phyloP scores from a whole-genome alignment of 2,329 filamentous ascomycete genomes.

The Arachnomyces sp. region DNA sequence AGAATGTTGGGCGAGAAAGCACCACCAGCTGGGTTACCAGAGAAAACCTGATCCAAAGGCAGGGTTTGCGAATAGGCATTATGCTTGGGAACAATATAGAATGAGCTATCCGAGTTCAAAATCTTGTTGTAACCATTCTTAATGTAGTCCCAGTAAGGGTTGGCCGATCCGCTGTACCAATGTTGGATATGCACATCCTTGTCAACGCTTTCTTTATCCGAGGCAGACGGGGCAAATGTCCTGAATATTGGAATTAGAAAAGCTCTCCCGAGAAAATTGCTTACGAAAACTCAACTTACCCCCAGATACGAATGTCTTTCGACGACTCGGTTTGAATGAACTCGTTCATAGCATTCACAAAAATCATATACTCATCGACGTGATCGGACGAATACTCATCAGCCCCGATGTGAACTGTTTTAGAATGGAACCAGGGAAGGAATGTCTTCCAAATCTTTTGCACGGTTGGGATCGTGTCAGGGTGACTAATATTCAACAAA shows the following conservation, averaged over 20 bases:
- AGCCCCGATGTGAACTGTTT: constrained; percentile 50
- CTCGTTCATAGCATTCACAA: constrained; percentile 45
- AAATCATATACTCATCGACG: constrained; percentile 44
- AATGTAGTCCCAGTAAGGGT: constrained; percentile 43
- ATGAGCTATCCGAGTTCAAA: constrained; percentile 46
- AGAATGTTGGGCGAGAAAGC: too few relatives aligned
- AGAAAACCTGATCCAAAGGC: too few relatives aligned
- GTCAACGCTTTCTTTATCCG: constrained; percentile 33
- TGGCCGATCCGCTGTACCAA: constrained; percentile 46
- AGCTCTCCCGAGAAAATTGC: too few relatives aligned
- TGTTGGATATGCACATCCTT: constrained; percentile 45
- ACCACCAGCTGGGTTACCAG: too few relatives aligned
- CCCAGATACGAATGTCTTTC: constrained; percentile 47
- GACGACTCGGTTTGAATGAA: constrained; percentile 34
- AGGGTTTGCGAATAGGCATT: constrained; percentile 36
- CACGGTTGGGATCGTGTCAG: constrained; percentile 45
- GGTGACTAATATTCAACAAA: constrained; percentile 46
- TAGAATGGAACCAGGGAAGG: constrained; percentile 50
- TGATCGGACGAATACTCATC: constrained; percentile 47
- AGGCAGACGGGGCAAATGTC: constrained; percentile 44
- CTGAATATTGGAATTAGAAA: too few relatives aligned
- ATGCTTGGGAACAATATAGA: constrained; percentile 45
- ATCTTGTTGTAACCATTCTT: constrained; percentile 44
- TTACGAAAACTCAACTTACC: too few relatives aligned
- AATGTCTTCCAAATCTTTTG: constrained; percentile 46